Evolutionary conservation across 345 rosid species (phyloP).

Genomic region (Heritiera littoralis): DNA sequence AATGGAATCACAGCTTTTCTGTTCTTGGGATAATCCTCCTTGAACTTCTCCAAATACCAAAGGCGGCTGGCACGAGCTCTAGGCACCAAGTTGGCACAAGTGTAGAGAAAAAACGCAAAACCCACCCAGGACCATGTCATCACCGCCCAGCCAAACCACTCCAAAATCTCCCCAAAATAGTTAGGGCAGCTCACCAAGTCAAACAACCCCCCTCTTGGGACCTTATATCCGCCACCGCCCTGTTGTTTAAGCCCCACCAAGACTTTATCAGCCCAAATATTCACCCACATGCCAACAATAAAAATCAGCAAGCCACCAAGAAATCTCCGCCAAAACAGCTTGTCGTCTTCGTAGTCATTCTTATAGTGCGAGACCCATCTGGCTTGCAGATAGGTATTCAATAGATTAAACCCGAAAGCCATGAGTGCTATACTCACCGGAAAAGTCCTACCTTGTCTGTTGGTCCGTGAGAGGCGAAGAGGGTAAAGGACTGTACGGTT

Average conservation of each 20-base stretch:
- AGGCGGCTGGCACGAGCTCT: constrained; percentile 66
- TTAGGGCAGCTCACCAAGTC: constrained; percentile 88
- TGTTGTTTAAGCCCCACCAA: constrained; percentile 62
- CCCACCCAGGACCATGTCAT: constrained; percentile 93
- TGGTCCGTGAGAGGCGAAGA: constrained; percentile 46
- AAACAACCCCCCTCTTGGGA: constrained; percentile 83
- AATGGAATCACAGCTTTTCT: constrained; percentile 83
- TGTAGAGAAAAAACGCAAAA: constrained; percentile 66
- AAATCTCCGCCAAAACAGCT: constrained; percentile 61
- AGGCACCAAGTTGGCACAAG: constrained; percentile 78
- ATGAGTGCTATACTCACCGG: constrained; percentile 57
- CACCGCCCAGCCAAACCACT: constrained; percentile 89
- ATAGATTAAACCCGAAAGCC: constrained; percentile 66
- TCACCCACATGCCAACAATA: constrained; percentile 62
- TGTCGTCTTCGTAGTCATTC: constrained; percentile 46
- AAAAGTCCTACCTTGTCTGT: constrained; percentile 32
- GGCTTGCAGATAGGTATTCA: constrained; percentile 73
- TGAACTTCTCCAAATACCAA: constrained; percentile 79
- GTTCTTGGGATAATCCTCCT: constrained; percentile 64
- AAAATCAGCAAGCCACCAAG: constrained; percentile 53
- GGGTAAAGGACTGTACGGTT: constrained; percentile 83
- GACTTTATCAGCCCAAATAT: constrained; percentile 66
- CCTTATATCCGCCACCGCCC: constrained; percentile 67
- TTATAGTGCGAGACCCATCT: constrained; percentile 84
- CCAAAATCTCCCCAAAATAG: constrained; percentile 76